These are phyloP conservation scores for Didymella sp. DNA, from an alignment of 2,329 filamentous ascomycete species.

Conservation along the genomic window DNA sequence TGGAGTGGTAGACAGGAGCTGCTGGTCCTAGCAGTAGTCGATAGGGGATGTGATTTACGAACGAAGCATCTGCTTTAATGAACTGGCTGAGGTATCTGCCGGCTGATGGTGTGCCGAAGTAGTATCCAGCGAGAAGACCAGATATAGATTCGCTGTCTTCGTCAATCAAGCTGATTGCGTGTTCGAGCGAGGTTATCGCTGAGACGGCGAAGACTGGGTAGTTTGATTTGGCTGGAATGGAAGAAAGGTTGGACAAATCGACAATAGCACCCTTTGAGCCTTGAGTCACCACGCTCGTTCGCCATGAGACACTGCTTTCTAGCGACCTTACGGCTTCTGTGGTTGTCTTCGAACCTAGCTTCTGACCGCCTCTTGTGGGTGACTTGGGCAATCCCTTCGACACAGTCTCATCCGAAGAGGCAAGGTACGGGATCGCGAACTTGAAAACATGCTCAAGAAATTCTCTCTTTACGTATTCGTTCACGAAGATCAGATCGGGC, in stretches of 20 bases:
- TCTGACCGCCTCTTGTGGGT: slow-evolving; percentile 4
- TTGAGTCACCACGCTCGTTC: slow-evolving; percentile 30
- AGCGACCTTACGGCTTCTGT: slow-evolving; percentile 19
- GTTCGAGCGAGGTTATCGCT: slow-evolving; percentile 59
- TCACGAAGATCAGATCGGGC: slow-evolving; percentile 69
- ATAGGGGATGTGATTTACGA: slow-evolving; percentile 65
- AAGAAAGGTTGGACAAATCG: slow-evolving; percentile 35
- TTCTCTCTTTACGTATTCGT: slow-evolving; percentile 65
- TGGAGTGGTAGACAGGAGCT: slow-evolving; percentile 25
- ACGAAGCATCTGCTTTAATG: slow-evolving; percentile 58
- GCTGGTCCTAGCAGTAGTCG: slow-evolving; percentile 57
- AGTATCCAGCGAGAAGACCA: slow-evolving; percentile 57
- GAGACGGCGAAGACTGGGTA: slow-evolving; percentile 57
- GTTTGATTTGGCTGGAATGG: slow-evolving; percentile 48
- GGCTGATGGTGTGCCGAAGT: slow-evolving; percentile 58
- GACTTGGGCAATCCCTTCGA: slow-evolving; percentile 23
- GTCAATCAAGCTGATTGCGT: slow-evolving; percentile 59
- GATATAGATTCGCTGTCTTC: slow-evolving; percentile 39
- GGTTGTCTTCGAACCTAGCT: slow-evolving; percentile 20
- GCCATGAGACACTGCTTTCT: slow-evolving; percentile 30
- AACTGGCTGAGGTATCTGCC: slow-evolving; percentile 68
- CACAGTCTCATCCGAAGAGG: slow-evolving; percentile 16
- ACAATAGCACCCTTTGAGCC: slow-evolving; percentile 35
- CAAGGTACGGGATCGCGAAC: slow-evolving; percentile 45
- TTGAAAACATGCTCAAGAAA: slow-evolving; percentile 61